Evolutionary conservation across 371 early-diverging fungal genomes (phyloP), one percentile per base, ranked within the genome.

Genomic region (Mucor sp.): DNA sequence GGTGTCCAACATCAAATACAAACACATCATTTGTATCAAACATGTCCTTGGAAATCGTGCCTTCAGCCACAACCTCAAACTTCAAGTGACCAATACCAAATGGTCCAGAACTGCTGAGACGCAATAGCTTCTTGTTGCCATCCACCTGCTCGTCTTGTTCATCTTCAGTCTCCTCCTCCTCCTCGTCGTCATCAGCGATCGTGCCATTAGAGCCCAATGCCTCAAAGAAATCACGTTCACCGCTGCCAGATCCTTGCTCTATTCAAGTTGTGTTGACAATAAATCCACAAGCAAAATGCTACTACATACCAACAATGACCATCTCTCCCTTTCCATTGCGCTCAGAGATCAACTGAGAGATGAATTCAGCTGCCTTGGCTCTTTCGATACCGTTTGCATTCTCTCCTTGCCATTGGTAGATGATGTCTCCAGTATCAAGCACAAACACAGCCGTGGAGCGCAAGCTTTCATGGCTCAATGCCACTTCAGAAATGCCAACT

Each of bases 401-500:
- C 21, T 66, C 66, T 17, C 95, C 94, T 66, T 94, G 93, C 91
- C 91, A 93, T 72, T 90, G 91, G 70, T 86, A 85, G 56, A 95
- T 72, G 30, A 74, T 77, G 55, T 85, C 78, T 33, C 93, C 94
- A 0, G 84, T 77, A 68, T 95, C 94, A 19, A 91, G 74, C 5
- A 95, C 82, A 71, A 93, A 95, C 41, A 93, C 93, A 68, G 93
- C 93, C 2, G 90, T 90, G 11, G 84, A 78, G 76, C 90, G 90
- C 56, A 95, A 74, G 57, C 84, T 83, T n/a, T 74, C 76, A 58
- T 71, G 65, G 15, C 75, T 64, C 53, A 85, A 70, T 14, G 84
- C 70, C 0, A 93, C 92, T 77, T 95, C 90, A 19, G 85, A 76
- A 65, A 93, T 83, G 11, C 89, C 82, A 27, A 87, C 87, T 14